Percentiles rank a stretch among this genome's conserved stretches.
These are phyloP conservation scores for Speleostelium caveatum DNA, from an alignment of 78 protist genomes.

Conservation along the genomic window DNA sequence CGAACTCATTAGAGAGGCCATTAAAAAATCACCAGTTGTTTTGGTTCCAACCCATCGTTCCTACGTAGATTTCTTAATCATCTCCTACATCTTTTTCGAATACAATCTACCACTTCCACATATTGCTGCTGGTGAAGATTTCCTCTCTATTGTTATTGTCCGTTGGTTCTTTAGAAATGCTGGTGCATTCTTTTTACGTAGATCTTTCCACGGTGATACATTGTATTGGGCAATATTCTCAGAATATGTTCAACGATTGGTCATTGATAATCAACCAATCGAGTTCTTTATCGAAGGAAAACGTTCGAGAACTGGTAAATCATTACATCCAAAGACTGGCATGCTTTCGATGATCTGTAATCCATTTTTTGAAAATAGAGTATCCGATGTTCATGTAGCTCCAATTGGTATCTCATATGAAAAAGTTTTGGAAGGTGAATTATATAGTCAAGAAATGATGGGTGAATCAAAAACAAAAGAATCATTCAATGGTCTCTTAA, in stretches of 20 bases:
- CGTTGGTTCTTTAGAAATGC: constrained; percentile 83
- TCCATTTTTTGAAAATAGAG: constrained; percentile 79
- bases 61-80: constrained; percentile 88
- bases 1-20: constrained; percentile 61
- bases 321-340: constrained; percentile 87
- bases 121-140: constrained; percentile 87
- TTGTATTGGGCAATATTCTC: constrained; percentile 86
- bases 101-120: constrained; percentile 88
- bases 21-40: constrained; percentile 85
- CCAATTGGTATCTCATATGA: constrained; percentile 84
- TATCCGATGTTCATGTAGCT: constrained; percentile 76
- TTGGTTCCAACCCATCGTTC: constrained; percentile 88
- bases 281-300: constrained; percentile 93
- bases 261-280: constrained; percentile 68
- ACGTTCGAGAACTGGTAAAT: constrained; percentile 87
- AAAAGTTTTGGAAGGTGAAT: constrained; percentile 81
- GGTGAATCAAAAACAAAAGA: constrained; percentile 82
- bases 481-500: constrained; percentile 57
- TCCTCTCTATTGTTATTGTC: constrained; percentile 58
- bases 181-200: constrained; percentile 89
- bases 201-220: constrained; percentile 88
- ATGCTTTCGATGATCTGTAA: constrained; percentile 51
- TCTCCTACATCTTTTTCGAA: constrained; percentile 84
- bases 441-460: constrained; percentile 75
- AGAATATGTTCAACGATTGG: constrained; percentile 83